phyloP scores from a whole-genome alignment of 352 stramenopile genomes.

The Phytopythium sindhum region DNA sequence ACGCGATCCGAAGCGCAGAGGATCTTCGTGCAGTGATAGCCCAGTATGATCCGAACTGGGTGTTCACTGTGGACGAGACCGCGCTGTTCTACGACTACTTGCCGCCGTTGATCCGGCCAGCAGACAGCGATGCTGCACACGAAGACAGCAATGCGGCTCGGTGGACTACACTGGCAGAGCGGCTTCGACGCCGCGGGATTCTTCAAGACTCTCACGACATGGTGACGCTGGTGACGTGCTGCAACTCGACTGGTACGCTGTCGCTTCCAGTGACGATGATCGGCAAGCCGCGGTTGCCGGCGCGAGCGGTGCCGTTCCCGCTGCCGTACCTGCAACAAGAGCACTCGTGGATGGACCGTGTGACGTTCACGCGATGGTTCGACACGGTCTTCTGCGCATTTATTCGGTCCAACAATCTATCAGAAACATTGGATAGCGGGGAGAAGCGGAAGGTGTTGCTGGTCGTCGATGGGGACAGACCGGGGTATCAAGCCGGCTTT shows the following conservation, averaged over 20 bases:
- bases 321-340: conserved; percentile 20
- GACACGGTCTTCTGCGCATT: conserved; percentile 21
- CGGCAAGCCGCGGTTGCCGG: conserved; percentile 13
- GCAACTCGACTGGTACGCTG: conserved; percentile 22
- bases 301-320: background rate
- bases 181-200: background rate
- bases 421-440: conserved; percentile 5
- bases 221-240: conserved; percentile 22
- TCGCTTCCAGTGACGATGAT: conserved; percentile 18
- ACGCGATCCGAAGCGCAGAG: background rate
- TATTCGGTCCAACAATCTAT: conserved; percentile 3
- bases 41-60: conserved; percentile 22
- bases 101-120: background rate
- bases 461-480: conserved; percentile 19
- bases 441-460: conserved; percentile 17
- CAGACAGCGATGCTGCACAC: background rate
- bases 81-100: conserved; percentile 24
- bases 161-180: no score
- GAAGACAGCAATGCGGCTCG: no score
- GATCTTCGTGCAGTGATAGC: conserved; percentile 20
- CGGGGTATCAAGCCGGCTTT: conserved; percentile 28
- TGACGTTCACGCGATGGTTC: conserved; percentile 23
- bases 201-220: background rate
- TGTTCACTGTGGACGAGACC: conserved; percentile 30
- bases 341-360: conserved; percentile 27